Base-by-base conservation (phyloP, 2,329 filamentous ascomycete genomes). In the Aureobasidium sp. region DNA sequence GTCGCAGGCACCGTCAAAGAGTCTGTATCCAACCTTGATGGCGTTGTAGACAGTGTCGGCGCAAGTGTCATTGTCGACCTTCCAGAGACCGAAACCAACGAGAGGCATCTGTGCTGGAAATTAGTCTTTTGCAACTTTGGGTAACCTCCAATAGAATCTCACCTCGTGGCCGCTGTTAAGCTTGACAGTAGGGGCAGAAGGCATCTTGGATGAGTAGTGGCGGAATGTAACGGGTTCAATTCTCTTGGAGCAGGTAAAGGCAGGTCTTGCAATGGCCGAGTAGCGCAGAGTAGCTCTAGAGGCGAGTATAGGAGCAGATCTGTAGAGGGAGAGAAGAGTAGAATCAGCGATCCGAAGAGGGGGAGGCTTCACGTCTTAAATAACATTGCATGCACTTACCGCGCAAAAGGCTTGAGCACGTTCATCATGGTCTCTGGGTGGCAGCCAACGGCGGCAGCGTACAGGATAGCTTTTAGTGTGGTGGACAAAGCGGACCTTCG, bases 21-120 rank as follows among this genome's bases (percentile, higher is more conserved):
- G 76, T 66, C 82, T 77, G 73, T 85, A 85, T 49, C 83, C 83
- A 31, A 79, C 76, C 73, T 84, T 84, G 71, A 85, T 85, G 65
- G 80, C 80, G 65, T 91, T 86, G 81, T 93, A 93, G 68, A 93
- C 85, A 64, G 83, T 84, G 69, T 93, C 88, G 69, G 89, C 85
- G 71, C 83, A 86, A 61, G 84, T 85, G 60, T 84, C 82, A 67
- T 88, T 88, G 74, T 85, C 84, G 66, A 94, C 88, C 79, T 94
- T 94, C 90, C 90, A 94, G 67, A 93, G 82, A 63, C 87, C 87
- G 72, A 89, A 89, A 74, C 87, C 87, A 67, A 90, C 86, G 73
- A 87, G 83, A 70, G 87, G 87, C 87, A 90, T 90, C 69, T 88
- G 57, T 39, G 31, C 15, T 19, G 19, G 47, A 42, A 22, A 29